Conservation (phyloP, 345 rosid species). For the Chamaenerion angustifolium region DNA sequence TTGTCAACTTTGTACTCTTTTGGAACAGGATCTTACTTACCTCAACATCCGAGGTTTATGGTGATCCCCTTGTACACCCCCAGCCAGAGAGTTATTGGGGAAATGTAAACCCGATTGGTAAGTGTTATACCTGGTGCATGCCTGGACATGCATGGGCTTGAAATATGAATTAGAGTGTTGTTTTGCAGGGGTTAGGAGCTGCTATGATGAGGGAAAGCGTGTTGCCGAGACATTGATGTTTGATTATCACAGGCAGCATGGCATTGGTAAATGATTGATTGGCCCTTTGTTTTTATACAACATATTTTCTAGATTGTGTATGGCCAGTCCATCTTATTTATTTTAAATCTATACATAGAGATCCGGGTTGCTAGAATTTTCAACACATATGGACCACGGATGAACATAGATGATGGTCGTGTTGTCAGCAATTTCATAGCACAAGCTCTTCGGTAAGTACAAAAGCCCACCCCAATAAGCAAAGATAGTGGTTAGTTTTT, state of each 20-base stretch:
- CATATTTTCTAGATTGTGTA: not conserved
- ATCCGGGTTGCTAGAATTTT: slow-evolving; percentile 98
- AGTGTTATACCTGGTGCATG: slow-evolving; percentile 3
- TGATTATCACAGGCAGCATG: slow-evolving; percentile 92
- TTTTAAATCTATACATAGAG: slow-evolving; percentile 24
- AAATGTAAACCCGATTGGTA: slow-evolving; percentile 92
- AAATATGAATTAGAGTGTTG: not conserved
- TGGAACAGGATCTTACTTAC: slow-evolving; percentile 78
- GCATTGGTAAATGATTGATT: slow-evolving; percentile 51
- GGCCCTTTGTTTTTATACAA: not conserved
- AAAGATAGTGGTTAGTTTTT: not conserved
- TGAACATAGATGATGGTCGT: slow-evolving; percentile 99
- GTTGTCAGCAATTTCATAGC: slow-evolving; percentile 99
- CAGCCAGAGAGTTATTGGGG: slow-evolving; percentile 98
- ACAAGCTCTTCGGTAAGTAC: slow-evolving; percentile 76
- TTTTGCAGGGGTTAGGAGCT: slow-evolving; percentile 69
- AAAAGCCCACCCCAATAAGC: not conserved
- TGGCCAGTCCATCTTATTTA: not conserved
- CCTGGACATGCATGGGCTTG: not conserved
- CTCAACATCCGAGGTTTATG: slow-evolving; percentile 91
- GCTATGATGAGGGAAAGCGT: slow-evolving; percentile 93
- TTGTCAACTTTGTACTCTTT: slow-evolving; percentile 5
- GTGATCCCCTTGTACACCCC: slow-evolving; percentile 90
- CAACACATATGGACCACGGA: slow-evolving; percentile 95
- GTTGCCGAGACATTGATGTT: slow-evolving; percentile 93